A percentile compares a stretch with the other conserved stretches of the same genome.
phyloP scores from a whole-genome alignment of 805 yeast species.

The Schwanniomyces yamadae region DNA sequence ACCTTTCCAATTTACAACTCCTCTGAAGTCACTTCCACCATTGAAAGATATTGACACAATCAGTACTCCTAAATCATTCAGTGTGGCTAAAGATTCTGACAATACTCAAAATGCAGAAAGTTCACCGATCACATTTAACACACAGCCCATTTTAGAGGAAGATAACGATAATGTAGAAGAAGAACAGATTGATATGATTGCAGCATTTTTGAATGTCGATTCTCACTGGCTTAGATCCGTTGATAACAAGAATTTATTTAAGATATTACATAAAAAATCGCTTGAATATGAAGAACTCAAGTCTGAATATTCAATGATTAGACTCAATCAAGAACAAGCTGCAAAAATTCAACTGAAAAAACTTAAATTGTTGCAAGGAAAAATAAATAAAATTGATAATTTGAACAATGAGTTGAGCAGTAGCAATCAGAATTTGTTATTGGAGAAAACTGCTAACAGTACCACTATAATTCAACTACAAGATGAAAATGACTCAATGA shows the following conservation, averaged over 20 bases:
- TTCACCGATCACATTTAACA: conserved; percentile 19
- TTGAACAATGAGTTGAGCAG: conserved; percentile 20
- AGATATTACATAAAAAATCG: conserved; percentile 23
- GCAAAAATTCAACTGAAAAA: conserved; percentile 25
- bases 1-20: conserved; percentile 30
- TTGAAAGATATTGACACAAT: conserved; percentile 42
- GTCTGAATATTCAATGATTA: conserved; percentile 30
- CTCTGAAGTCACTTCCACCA: conserved; percentile 41
- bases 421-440: conserved; percentile 14
- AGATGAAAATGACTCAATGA: conserved; percentile 13
- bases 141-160: conserved; percentile 4
- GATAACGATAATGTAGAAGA: conserved; percentile 5
- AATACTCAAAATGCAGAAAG: conserved; percentile 13
- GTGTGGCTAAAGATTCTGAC: conserved; percentile 37
- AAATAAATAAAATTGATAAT: conserved; percentile 17
- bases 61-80: conserved; percentile 40
- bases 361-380: conserved; percentile 18
- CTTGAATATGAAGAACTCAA: conserved; percentile 26
- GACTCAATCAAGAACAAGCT: conserved; percentile 35
- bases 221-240: conserved; percentile 11
- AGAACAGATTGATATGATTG: conserved; percentile 17
- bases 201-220: conserved; percentile 29
- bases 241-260: conserved; percentile 13
- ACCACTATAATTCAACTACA: conserved; percentile 14
- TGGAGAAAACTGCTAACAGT: conserved; percentile 11